phyloP scores from a whole-genome alignment of 2,329 filamentous ascomycete species.

The Aspergillus fumigatus region DNA sequence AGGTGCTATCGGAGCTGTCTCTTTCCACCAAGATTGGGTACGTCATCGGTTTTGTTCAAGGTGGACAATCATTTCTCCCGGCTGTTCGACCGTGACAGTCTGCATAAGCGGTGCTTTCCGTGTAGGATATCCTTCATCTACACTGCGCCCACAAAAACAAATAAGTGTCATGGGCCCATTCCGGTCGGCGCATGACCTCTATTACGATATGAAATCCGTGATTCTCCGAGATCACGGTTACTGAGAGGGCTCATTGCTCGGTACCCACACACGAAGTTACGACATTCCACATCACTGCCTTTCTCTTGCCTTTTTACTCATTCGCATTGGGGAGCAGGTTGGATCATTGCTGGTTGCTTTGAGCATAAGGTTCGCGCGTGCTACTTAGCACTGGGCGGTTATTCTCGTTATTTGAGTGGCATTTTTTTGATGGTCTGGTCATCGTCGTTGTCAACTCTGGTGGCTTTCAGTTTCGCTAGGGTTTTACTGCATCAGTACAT shows the following conservation, averaged over 20 bases:
- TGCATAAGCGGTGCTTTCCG: not conserved
- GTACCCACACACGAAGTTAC: not conserved
- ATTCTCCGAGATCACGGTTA: not conserved
- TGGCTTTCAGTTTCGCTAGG: not conserved
- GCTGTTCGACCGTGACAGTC: not conserved
- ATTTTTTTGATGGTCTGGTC: not conserved
- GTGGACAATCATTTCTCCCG: not conserved
- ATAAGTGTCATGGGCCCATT: not conserved
- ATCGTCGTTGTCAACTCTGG: not conserved
- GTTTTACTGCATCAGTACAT: not conserved
- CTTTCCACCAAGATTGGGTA: not conserved
- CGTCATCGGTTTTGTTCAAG: not conserved
- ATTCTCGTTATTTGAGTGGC: not conserved
- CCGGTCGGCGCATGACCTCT: not conserved
- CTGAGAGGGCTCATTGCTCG: not conserved
- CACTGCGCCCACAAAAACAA: not conserved
- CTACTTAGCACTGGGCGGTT: not conserved
- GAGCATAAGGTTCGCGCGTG: not conserved
- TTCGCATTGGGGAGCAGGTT: not conserved
- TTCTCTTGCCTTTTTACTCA: not conserved
- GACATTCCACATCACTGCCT: not conserved
- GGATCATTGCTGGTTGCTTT: not conserved
- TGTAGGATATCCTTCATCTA: not conserved
- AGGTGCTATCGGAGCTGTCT: not conserved
- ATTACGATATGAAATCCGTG: not conserved